Percentiles rank a stretch among this genome's conserved stretches.
Conservation (phyloP, 2,329 filamentous ascomycete genomes). For the Exophiala viscosa region DNA sequence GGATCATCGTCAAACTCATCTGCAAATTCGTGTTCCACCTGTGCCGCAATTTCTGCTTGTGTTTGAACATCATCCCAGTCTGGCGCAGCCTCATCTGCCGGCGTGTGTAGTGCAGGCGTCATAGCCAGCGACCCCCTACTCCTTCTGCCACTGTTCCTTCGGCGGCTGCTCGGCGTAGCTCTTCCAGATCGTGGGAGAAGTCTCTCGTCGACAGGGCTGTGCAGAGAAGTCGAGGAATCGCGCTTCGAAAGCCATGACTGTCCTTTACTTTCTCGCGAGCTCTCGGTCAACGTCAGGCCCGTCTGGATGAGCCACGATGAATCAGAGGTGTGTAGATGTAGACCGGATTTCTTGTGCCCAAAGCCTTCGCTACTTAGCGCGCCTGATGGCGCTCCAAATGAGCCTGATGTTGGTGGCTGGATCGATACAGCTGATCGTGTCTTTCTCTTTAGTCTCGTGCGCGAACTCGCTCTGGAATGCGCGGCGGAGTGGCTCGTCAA, state of each 20-base stretch:
- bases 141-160: slow-evolving; percentile 31
- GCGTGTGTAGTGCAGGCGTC: slow-evolving; percentile 29
- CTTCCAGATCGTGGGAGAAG: slow-evolving; percentile 12
- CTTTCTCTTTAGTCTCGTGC: slow-evolving; percentile 21
- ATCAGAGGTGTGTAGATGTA: slow-evolving; percentile 12
- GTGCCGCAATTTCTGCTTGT: slow-evolving; percentile 28
- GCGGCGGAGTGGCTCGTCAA: slow-evolving; percentile 17
- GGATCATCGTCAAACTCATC: slow-evolving; percentile 26
- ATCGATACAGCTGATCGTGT: slow-evolving; percentile 18
- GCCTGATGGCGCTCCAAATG: slow-evolving; percentile 12
- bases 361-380: slow-evolving; percentile 22
- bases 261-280: slow-evolving; percentile 59
- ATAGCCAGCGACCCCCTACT: slow-evolving; percentile 38
- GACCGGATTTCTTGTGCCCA: slow-evolving; percentile 15
- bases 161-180: slow-evolving; percentile 27
- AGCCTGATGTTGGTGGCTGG: slow-evolving; percentile 8
- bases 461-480: slow-evolving; percentile 23
- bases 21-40: slow-evolving; percentile 17
- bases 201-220: slow-evolving; percentile 26
- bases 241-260: slow-evolving; percentile 58
- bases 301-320: slow-evolving; percentile 55
- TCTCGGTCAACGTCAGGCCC: slow-evolving; percentile 54
- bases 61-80: slow-evolving; percentile 28
- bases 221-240: slow-evolving; percentile 53
- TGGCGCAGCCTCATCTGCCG: slow-evolving; percentile 16